These are phyloP conservation scores for Kodamaea kakaduensis DNA, from an alignment of 805 yeast species.

Conservation along the genomic window DNA sequence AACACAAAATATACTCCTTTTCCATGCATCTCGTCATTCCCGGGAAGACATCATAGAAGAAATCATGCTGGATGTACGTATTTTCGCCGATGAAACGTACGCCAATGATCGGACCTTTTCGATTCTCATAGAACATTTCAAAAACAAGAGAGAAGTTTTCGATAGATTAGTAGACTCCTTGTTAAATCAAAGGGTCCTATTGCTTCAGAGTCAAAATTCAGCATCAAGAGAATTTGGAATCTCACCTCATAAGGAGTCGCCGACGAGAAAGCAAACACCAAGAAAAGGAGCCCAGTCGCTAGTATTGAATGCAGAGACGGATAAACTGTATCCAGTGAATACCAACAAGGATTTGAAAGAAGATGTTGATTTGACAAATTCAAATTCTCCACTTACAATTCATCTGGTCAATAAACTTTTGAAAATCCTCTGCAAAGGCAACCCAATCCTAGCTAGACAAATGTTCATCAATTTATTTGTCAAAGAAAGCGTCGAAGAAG, in stretches of 20 bases:
- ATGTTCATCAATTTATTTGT: conserved; percentile 11
- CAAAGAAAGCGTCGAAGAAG: not conserved
- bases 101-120: conserved; percentile 19
- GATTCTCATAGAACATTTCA: conserved; percentile 16
- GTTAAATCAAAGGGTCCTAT: no score
- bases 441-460: conserved; percentile 4
- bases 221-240: no score
- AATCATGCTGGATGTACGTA: conserved; percentile 12
- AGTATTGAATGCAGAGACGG: no score
- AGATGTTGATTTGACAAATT: no score
- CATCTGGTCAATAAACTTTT: conserved; percentile 12
- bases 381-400: no score
- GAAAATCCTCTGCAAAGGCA: conserved; percentile 11
- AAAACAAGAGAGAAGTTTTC: not conserved
- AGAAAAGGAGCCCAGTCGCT: no score
- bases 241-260: no score
- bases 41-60: conserved; percentile 19
- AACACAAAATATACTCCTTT: conserved; percentile 24
- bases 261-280: no score
- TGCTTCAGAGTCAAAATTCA: no score
- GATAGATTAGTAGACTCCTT: not conserved
- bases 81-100: not conserved
- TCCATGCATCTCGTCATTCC: conserved; percentile 28
- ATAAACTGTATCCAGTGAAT: no score
- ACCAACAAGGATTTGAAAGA: no score